A percentile compares a stretch with the other conserved stretches of the same genome.
These are phyloP conservation scores for Puccinia triticina DNA, from an alignment of 1,284 basidiomycete species.

Conservation along the genomic window DNA sequence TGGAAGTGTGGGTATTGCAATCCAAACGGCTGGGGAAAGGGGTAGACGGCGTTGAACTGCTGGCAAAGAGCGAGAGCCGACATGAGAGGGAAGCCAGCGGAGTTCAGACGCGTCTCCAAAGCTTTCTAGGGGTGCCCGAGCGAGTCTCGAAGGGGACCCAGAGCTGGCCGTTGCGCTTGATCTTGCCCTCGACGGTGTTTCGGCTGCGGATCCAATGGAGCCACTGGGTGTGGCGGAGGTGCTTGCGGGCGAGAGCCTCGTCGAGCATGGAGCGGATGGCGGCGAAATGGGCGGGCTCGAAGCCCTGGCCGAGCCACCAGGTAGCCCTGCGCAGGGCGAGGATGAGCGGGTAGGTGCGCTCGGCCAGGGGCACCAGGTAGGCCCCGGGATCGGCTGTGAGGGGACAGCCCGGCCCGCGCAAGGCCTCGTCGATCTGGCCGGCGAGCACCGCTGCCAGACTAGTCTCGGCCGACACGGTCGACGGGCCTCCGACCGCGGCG, in stretches of 20 bases:
- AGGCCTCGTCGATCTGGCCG: slow-evolving; percentile 24
- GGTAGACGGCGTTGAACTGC: no score
- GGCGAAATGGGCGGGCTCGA: slow-evolving; percentile 20
- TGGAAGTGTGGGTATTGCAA: no score
- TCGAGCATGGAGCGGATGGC: not conserved
- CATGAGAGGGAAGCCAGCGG: no score
- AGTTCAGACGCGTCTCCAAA: slow-evolving; percentile 26
- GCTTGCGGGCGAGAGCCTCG: slow-evolving; percentile 27
- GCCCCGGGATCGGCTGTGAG: not conserved
- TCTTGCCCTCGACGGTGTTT: slow-evolving; percentile 20
- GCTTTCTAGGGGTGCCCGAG: not conserved
- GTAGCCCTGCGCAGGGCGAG: slow-evolving; percentile 29
- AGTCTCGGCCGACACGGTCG: not conserved
- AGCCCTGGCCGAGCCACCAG: slow-evolving; percentile 51
- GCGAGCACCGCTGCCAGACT: slow-evolving; percentile 7
- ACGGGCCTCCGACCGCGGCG: not conserved
- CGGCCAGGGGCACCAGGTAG: slow-evolving; percentile 40
- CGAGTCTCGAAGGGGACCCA: slow-evolving; percentile 10
- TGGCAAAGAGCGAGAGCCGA: no score
- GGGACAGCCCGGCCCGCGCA: not conserved
- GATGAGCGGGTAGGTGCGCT: slow-evolving; percentile 31
- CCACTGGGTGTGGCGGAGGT: not conserved
- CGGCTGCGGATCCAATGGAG: slow-evolving; percentile 24
- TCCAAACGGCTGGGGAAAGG: no score
- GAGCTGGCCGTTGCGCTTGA: slow-evolving; percentile 32